Conservation (phyloP, 768 basidiomycete species). For the Rossbeevera mucosa region DNA sequence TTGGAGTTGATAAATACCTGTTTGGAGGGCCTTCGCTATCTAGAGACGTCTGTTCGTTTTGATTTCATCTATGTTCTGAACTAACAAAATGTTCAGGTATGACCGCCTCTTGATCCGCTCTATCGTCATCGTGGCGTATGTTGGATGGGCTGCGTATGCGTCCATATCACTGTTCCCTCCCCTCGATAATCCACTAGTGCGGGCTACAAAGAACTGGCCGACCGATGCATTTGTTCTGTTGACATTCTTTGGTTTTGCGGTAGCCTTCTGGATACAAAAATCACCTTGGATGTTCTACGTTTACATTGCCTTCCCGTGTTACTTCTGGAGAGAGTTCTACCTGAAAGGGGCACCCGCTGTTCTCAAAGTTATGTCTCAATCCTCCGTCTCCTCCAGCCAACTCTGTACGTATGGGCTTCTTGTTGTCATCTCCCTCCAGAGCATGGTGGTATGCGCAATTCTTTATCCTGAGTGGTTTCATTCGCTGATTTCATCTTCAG, state of each 20-base stretch:
- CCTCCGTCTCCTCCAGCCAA: slow-evolving; percentile 21
- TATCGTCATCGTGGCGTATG: slow-evolving; percentile 69
- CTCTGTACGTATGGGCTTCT: slow-evolving; percentile 28
- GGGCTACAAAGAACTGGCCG: not conserved
- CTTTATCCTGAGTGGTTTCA: not conserved
- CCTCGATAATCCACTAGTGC: slow-evolving; percentile 16
- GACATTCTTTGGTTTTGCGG: slow-evolving; percentile 37
- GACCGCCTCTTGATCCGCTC: slow-evolving; percentile 67
- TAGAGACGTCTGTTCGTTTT: slow-evolving; percentile 51
- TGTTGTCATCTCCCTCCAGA: slow-evolving; percentile 45
- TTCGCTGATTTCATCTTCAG: slow-evolving; percentile 32
- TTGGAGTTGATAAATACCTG: slow-evolving; percentile 48
- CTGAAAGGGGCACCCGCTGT: slow-evolving; percentile 21
- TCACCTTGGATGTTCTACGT: slow-evolving; percentile 72
- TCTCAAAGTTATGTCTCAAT: slow-evolving; percentile 9
- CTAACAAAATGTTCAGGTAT: slow-evolving; percentile 40
- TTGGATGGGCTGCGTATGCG: slow-evolving; percentile 72
- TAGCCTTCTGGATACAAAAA: slow-evolving; percentile 54
- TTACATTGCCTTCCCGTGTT: slow-evolving; percentile 70
- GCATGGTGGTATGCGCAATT: slow-evolving; percentile 63
- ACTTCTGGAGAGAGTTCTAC: slow-evolving; percentile 64
- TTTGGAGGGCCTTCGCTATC: slow-evolving; percentile 65
- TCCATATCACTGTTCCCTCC: slow-evolving; percentile 54
- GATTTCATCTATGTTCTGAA: not conserved
- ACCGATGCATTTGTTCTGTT: slow-evolving; percentile 28